These are phyloP conservation scores for Homolaphlyctis polyrhiza DNA, from an alignment of 371 early-diverging fungal genomes.

Conservation along the genomic window DNA sequence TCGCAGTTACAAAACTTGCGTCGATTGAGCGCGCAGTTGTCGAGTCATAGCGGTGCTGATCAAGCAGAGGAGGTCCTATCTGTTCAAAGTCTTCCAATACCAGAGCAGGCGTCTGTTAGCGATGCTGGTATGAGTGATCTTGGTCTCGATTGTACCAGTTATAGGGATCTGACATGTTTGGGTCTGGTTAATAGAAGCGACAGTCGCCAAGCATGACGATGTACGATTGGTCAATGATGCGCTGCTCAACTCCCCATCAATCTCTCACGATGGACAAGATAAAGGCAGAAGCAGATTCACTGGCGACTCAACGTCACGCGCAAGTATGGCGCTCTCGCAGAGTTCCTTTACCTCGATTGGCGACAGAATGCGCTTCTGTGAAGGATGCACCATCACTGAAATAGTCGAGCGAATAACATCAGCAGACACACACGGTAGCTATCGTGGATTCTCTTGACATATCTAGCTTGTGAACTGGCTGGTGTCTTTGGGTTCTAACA, in stretches of 20 bases:
- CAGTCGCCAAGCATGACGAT: too few relatives aligned
- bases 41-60: background rate
- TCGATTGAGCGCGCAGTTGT: background rate
- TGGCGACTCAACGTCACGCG: too few relatives aligned
- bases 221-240: too few relatives aligned
- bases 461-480: background rate
- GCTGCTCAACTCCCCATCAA: too few relatives aligned
- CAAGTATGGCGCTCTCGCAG: slow-evolving; percentile 3
- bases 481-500: background rate
- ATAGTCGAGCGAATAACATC: slow-evolving; percentile 22
- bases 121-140: background rate
- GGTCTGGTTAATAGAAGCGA: too few relatives aligned
- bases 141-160: background rate
- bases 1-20: background rate
- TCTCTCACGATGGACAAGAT: too few relatives aligned
- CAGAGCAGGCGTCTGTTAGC: background rate
- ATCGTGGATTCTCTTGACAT: background rate
- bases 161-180: background rate
- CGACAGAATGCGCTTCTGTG: background rate
- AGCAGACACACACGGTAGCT: slow-evolving; percentile 17
- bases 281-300: too few relatives aligned
- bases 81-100: background rate
- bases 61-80: background rate
- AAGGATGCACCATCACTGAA: slow-evolving; percentile 24
- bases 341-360: background rate